These are phyloP conservation scores for Xerocomellus chrysenteron DNA, from an alignment of 768 basidiomycete species.

Conservation along the genomic window DNA sequence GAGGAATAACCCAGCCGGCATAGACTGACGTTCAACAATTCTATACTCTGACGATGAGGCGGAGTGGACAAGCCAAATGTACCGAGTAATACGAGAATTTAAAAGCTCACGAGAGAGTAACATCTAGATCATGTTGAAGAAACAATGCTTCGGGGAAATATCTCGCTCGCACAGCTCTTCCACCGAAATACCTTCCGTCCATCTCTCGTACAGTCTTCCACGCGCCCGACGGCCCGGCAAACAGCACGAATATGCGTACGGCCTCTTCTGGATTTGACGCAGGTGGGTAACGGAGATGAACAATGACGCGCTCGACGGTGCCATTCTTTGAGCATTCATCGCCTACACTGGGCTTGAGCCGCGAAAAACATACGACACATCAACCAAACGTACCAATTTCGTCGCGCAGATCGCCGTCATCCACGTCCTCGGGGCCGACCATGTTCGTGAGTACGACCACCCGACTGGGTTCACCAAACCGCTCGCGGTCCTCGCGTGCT, in stretches of 20 bases:
- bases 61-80: background rate
- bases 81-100: background rate
- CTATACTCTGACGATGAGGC: background rate
- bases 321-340: constrained; percentile 91
- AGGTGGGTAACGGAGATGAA: constrained; percentile 73
- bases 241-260: constrained; percentile 88
- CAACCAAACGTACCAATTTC: constrained; percentile 70
- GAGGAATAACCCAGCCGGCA: background rate
- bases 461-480: constrained; percentile 88
- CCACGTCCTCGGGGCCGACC: constrained; percentile 79
- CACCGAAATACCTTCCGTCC: constrained; percentile 91
- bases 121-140: constrained; percentile 49
- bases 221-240: constrained; percentile 88
- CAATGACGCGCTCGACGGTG: constrained; percentile 84
- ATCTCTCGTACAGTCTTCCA: constrained; percentile 95
- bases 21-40: background rate
- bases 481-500: constrained; percentile 69
- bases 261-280: constrained; percentile 71
- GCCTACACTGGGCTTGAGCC: constrained; percentile 42
- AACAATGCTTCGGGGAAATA: constrained; percentile 74
- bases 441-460: constrained; percentile 89
- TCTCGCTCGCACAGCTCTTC: constrained; percentile 75
- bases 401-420: constrained; percentile 79
- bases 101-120: constrained; percentile 23
- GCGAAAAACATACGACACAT: background rate